Conservation (phyloP, 1,284 basidiomycete genomes). For the Cystobasidium pallidum region DNA sequence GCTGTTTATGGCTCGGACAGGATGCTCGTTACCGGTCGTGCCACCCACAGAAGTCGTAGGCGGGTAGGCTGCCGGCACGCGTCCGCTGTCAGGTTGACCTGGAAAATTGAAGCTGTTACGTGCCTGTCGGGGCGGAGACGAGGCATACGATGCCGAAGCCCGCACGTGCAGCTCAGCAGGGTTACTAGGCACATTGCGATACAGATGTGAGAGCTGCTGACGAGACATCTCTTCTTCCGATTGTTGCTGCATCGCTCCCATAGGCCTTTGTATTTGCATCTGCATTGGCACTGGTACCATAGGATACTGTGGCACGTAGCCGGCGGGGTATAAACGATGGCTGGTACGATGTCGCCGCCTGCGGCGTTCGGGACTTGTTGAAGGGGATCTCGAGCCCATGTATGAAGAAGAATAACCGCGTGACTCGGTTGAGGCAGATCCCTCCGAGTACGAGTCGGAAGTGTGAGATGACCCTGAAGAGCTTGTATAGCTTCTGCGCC, state of each 20-base stretch:
- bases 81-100: background rate
- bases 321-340: background rate
- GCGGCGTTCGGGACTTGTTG: conserved; percentile 13
- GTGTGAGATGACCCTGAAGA: conserved; percentile 3
- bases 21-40: background rate
- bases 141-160: background rate
- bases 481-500: conserved; percentile 6
- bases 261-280: conserved; percentile 8
- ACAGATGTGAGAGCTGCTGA: conserved; percentile 26
- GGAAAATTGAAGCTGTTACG: conserved; percentile 35
- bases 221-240: conserved; percentile 22
- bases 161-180: conserved; percentile 9
- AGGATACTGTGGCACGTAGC: background rate
- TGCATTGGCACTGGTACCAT: conserved; percentile 15
- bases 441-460: background rate
- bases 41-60: background rate
- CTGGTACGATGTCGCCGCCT: background rate
- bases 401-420: conserved; percentile 21
- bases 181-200: conserved; percentile 29
- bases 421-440: conserved; percentile 2
- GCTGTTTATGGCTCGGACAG: background rate
- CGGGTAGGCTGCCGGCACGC: background rate
- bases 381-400: conserved; percentile 16
- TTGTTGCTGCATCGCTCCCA: background rate
- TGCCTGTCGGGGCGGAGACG: conserved; percentile 25